phyloP scores from a whole-genome alignment of 2,329 filamentous ascomycete genomes.

The Intubia oerlemansii region DNA sequence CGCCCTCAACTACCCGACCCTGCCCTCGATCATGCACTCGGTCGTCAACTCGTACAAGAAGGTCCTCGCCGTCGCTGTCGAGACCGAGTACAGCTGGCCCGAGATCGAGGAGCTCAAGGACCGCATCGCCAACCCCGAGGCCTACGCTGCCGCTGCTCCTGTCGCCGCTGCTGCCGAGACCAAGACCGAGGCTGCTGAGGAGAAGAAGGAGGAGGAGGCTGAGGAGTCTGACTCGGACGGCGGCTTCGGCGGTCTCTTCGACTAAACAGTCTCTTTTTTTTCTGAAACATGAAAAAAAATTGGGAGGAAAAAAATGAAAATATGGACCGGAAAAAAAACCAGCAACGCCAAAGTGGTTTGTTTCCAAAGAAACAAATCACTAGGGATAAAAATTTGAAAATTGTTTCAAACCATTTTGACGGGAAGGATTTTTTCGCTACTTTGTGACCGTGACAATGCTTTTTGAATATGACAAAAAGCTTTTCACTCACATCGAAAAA shows the following conservation, averaged over 20 bases:
- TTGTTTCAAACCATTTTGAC: too few species aligned
- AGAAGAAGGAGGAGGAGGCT: conserved; percentile 42
- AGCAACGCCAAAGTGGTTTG: too few species aligned
- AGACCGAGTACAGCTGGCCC: conserved; percentile 84
- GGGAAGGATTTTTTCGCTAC: too few species aligned
- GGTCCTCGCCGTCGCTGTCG: conserved; percentile 66
- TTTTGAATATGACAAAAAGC: conserved; percentile 3
- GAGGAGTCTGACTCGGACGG: conserved; percentile 41
- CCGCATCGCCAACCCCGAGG: conserved; percentile 96
- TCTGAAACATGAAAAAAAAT: too few species aligned
- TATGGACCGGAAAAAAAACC: too few species aligned
- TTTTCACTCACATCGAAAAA: conserved; percentile 7
- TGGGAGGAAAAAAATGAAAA: too few species aligned
- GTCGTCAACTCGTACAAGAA: conserved; percentile 98
- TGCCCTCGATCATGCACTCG: conserved; percentile 92
- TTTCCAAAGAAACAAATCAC: too few species aligned
- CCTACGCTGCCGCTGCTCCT: conserved; percentile 71
- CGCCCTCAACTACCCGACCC: conserved; percentile 83
- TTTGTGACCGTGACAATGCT: too few species aligned
- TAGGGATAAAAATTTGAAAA: too few species aligned
- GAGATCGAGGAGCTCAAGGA: conserved; percentile 98
- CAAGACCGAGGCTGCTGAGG: conserved; percentile 33
- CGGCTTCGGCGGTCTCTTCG: conserved; percentile 65
- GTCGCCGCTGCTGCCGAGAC: conserved; percentile 32
- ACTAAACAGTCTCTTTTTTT: conserved; percentile 3